A percentile compares a stretch with the other conserved stretches of the same genome.
These are phyloP conservation scores for Eurotiales sp. DNA, from an alignment of 2,329 filamentous ascomycete genomes.

Conservation along the genomic window DNA sequence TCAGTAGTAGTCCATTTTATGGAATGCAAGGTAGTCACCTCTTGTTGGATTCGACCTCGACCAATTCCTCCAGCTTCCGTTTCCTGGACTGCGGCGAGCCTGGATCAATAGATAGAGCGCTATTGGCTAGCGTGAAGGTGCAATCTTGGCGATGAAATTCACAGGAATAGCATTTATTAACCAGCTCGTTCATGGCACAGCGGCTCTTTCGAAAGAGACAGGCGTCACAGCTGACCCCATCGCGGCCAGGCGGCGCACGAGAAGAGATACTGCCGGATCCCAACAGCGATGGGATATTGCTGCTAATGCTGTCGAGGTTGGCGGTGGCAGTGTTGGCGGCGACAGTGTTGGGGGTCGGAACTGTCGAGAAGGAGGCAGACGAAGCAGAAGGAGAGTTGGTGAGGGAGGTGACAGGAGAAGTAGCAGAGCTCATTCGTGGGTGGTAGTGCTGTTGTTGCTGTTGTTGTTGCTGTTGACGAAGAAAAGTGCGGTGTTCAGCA, in stretches of 20 bases:
- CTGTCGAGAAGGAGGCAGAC: conserved; percentile 21
- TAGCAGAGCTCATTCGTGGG: conserved; percentile 22
- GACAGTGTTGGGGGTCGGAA: conserved; percentile 18
- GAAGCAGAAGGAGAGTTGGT: conserved; percentile 18
- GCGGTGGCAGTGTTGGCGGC: conserved; percentile 22
- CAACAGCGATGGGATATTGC: conserved; percentile 1
- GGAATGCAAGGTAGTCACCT: conserved; percentile 26
- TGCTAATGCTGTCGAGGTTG: conserved; percentile 16
- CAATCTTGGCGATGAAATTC: conserved; percentile 44
- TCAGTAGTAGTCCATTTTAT: background rate
- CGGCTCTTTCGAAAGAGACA: conserved; percentile 41
- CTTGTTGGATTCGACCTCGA: conserved; percentile 31
- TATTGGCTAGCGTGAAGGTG: conserved; percentile 34
- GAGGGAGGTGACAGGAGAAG: conserved; percentile 24
- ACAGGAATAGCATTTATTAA: conserved; percentile 43
- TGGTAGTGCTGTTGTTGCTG: conserved; percentile 5
- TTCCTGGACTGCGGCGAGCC: conserved; percentile 32
- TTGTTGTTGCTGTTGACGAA: conserved; percentile 14
- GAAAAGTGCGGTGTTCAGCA: conserved; percentile 24
- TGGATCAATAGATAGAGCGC: conserved; percentile 15
- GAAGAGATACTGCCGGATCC: conserved; percentile 22
- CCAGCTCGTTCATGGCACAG: conserved; percentile 42
- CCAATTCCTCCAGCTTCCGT: conserved; percentile 36
- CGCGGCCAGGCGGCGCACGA: conserved; percentile 26
- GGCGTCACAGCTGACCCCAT: conserved; percentile 41